phyloP scores from a whole-genome alignment of 371 early-diverging fungal genomes.

The Mortierella sp. region DNA sequence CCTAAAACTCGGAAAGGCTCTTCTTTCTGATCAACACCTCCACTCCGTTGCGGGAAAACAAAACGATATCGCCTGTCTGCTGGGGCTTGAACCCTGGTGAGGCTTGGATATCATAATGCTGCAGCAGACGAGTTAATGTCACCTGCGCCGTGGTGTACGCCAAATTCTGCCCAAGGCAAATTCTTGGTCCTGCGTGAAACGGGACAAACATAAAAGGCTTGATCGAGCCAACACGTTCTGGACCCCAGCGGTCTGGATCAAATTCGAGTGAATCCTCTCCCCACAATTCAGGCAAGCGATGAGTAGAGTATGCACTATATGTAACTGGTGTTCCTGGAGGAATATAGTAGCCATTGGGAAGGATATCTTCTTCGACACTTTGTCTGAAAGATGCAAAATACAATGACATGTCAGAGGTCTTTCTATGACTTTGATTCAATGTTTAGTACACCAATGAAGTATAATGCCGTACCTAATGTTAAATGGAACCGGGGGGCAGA shows the following conservation, averaged over 20 bases:
- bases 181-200: constrained; percentile 52
- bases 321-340: constrained; percentile 28
- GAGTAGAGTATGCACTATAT: constrained; percentile 45
- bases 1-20: constrained; percentile 11
- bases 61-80: constrained; percentile 39
- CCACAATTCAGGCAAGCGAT: constrained; percentile 45
- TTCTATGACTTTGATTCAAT: neutral
- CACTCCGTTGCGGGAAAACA: constrained; percentile 53
- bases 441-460: neutral
- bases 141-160: constrained; percentile 49
- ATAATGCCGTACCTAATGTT: constrained; percentile 29
- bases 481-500: constrained; percentile 47
- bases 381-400: constrained; percentile 18
- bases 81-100: constrained; percentile 34
- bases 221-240: constrained; percentile 46
- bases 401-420: neutral
- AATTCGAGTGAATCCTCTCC: constrained; percentile 49
- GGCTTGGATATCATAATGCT: constrained; percentile 30
- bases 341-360: constrained; percentile 53
- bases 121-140: constrained; percentile 47
- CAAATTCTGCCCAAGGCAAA: constrained; percentile 53
- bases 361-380: constrained; percentile 51
- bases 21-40: constrained; percentile 30
- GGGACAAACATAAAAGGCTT: constrained; percentile 57
- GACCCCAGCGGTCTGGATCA: constrained; percentile 56